A percentile compares a stretch with the other conserved stretches of the same genome.
Conservation (phyloP, 352 stramenopile genomes). For the Phytophthora pisi region DNA sequence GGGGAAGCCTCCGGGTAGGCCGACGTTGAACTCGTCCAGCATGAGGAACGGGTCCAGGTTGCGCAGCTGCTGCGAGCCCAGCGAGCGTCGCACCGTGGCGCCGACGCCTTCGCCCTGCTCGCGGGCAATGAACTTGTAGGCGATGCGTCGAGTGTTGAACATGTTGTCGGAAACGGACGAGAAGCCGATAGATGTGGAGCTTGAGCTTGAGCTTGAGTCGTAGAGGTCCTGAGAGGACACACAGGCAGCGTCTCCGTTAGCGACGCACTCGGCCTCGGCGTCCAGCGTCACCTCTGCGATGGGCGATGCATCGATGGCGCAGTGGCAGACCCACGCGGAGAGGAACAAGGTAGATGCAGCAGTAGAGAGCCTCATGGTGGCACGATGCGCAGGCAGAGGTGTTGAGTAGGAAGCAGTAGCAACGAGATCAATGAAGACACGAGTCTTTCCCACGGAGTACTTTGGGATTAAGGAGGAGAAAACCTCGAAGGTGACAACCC, state of each 20-base stretch:
- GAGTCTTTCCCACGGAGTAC: too few relatives aligned
- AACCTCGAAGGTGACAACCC: too few relatives aligned
- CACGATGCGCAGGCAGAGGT: too few relatives aligned
- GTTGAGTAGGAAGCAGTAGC: too few relatives aligned
- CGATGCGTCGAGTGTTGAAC: slow-evolving; percentile 46
- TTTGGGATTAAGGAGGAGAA: too few relatives aligned
- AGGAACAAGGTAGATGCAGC: not conserved
- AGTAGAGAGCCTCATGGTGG: slow-evolving; percentile 17
- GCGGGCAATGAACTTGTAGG: slow-evolving; percentile 56
- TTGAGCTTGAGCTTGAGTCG: not conserved
- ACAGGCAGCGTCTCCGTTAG: slow-evolving; percentile 36
- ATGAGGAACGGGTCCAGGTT: slow-evolving; percentile 65
- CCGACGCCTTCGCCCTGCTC: slow-evolving; percentile 64
- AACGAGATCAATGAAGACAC: too few relatives aligned
- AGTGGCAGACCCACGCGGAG: slow-evolving; percentile 1
- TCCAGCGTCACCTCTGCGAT: slow-evolving; percentile 17
- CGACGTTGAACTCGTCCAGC: slow-evolving; percentile 64
- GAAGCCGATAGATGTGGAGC: slow-evolving; percentile 1
- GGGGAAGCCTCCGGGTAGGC: slow-evolving; percentile 82
- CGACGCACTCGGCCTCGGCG: slow-evolving; percentile 22
- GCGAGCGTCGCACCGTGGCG: slow-evolving; percentile 57
- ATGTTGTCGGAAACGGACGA: slow-evolving; percentile 17
- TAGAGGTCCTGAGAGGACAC: slow-evolving; percentile 16
- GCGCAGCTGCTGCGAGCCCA: slow-evolving; percentile 55
- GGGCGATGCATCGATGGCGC: slow-evolving; percentile 1